Evolutionary conservation across 2,329 filamentous ascomycete genomes (phyloP).

Genomic region (Diaporthe batatas): DNA sequence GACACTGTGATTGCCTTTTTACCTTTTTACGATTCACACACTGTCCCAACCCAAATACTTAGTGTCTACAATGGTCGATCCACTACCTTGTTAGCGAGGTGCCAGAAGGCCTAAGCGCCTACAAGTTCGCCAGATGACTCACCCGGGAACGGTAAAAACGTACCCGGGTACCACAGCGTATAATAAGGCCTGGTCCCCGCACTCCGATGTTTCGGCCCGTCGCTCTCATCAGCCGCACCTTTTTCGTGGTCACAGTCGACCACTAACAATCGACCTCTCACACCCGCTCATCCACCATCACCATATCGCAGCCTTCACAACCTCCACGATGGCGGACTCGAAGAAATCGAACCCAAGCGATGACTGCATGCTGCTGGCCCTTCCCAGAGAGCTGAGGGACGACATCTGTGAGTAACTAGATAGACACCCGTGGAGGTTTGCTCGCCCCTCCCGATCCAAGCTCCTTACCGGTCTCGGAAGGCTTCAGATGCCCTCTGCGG

Average conservation of each 20-base stretch:
- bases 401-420: neutral
- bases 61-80: neutral
- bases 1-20: too few relatives aligned
- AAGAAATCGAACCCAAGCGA: neutral
- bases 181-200: neutral
- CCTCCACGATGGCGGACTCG: neutral
- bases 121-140: slow-evolving; percentile 9
- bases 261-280: neutral
- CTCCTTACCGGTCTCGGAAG: neutral
- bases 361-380: slow-evolving; percentile 2
- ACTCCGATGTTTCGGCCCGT: neutral
- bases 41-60: neutral
- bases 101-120: slow-evolving; percentile 9
- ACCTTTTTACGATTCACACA: neutral
- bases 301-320: neutral
- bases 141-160: neutral
- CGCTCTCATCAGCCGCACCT: neutral
- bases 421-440: neutral
- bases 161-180: neutral
- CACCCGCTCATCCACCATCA: neutral
- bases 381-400: slow-evolving; percentile 14
- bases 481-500: neutral
- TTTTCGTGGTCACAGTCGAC: neutral
- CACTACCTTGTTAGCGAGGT: neutral
- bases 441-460: too few relatives aligned